Evolutionary conservation across 2,329 filamentous ascomycete species (phyloP), one percentile per base, ranked within the genome.

Genomic region (Monosporascus sp.): DNA sequence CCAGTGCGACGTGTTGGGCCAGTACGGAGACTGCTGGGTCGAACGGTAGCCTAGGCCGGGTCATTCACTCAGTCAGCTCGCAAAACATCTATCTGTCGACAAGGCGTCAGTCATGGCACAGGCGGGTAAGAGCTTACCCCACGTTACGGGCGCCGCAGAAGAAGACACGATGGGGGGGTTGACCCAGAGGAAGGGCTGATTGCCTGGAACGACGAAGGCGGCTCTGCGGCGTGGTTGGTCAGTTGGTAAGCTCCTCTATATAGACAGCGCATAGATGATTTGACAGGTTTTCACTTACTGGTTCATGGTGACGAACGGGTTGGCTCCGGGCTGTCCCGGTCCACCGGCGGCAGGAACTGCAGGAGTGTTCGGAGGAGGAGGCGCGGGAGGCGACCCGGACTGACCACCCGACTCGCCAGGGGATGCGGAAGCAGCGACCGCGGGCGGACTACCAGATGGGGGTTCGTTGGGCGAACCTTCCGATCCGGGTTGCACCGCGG

Each of bases 81-180:
- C 3, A 35, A 35, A 14, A 35, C 11, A 35, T 7, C 31, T 35
- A 14, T 35, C 31, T 35, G 9, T 35, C 3, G 9, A 14, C 31
- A 35, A 9, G 31, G 2, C 31, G 9, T 3, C 31, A 35, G 9
- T 5, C 5, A 9, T 2, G 31, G 11, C 31, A 20, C 6, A 14
- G 22, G 22, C 22, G 22, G 39, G 18, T 17, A 18, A 39, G 37
- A 15, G 52, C 56, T 54, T 54, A 60, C 56, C 55, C 52, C 53
- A 58, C 27, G 56, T 51, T 9, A 52, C 52, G 7, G 58, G 39
- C n/a, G 56, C 51, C 7, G 49, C 44, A 0, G 55, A 56, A 1
- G 58, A 55, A 37, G 54, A 48, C 14, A 57, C 58, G 15, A 60
- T 11, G 1, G 58, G 56, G 22, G 58, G 52, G 27, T 60, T 60